A percentile compares a stretch with the other conserved stretches of the same genome.
These are phyloP conservation scores for Pseudogymnoascus sp. DNA, from an alignment of 2,329 filamentous ascomycete genomes.

Conservation along the genomic window DNA sequence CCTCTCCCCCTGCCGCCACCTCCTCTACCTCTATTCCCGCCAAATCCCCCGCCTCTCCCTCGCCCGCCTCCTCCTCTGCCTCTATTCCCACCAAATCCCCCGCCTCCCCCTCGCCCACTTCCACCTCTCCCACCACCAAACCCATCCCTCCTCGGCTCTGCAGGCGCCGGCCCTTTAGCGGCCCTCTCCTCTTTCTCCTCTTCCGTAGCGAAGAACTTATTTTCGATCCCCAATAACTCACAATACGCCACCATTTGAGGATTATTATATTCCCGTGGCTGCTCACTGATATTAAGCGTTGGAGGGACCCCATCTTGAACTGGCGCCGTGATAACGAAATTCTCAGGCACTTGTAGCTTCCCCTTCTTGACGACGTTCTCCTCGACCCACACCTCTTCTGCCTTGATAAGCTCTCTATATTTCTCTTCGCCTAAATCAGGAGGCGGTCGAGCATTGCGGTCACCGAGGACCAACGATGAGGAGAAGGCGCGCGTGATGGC, in stretches of 20 bases:
- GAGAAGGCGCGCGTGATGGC: conserved; percentile 84
- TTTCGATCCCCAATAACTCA: conserved; percentile 65
- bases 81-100: not conserved
- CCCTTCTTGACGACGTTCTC: conserved; percentile 59
- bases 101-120: conserved; percentile 19
- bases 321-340: conserved; percentile 73
- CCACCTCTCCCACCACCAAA: conserved; percentile 25
- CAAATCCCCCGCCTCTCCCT: not conserved
- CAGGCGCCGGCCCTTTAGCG: conserved; percentile 47
- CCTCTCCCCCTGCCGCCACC: not conserved
- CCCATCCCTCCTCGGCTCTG: conserved; percentile 26
- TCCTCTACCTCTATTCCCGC: not conserved
- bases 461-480: conserved; percentile 55
- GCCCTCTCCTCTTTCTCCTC: conserved; percentile 60
- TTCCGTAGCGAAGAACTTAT: conserved; percentile 65
- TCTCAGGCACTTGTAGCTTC: conserved; percentile 64
- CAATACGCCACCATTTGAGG: conserved; percentile 82
- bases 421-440: conserved; percentile 59
- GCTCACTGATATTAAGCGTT: conserved; percentile 41
- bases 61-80: conserved; percentile 22
- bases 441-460: conserved; percentile 45
- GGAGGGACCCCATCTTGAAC: conserved; percentile 53
- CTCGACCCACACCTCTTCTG: conserved; percentile 72
- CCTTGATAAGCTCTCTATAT: conserved; percentile 62
- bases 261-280: conserved; percentile 76